Conservation (phyloP, 2,329 filamentous ascomycete species). For the Cadophora malorum region DNA sequence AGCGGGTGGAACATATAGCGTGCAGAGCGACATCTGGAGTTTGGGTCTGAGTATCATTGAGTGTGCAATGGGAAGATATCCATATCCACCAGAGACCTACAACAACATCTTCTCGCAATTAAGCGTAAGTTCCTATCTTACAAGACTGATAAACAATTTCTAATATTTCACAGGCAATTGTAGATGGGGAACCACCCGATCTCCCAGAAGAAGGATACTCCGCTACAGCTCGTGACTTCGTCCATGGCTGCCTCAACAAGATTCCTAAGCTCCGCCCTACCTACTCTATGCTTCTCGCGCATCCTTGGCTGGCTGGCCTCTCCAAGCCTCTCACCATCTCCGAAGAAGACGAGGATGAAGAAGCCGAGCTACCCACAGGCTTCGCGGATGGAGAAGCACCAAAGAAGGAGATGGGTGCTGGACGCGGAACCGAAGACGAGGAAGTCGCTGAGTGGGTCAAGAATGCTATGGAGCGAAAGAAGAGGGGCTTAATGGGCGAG, state of each 20-base stretch:
- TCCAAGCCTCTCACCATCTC: conserved; percentile 77
- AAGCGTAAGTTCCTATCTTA: conserved; percentile 69
- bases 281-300: conserved; percentile 86
- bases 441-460: conserved; percentile 90
- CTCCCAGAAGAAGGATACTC: conserved; percentile 83
- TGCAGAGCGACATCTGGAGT: conserved; percentile 98
- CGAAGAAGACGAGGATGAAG: conserved; percentile 66
- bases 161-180: conserved; percentile 75
- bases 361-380: conserved; percentile 31
- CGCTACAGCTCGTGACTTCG: conserved; percentile 82
- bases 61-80: conserved; percentile 92
- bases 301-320: conserved; percentile 83
- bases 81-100: conserved; percentile 95
- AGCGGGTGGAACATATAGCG: conserved; percentile 88
- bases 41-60: conserved; percentile 94
- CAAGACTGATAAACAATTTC: neutral
- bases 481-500: conserved; percentile 59
- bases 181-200: conserved; percentile 93
- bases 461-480: conserved; percentile 70
- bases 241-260: conserved; percentile 89
- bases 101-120: conserved; percentile 98
- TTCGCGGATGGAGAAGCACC: conserved; percentile 44
- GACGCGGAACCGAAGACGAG: conserved; percentile 61
- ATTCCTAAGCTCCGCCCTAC: conserved; percentile 91
- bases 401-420: conserved; percentile 29